Evolutionary conservation across 164 flowering plant genomes (phyloP), one percentile per base, ranked within the genome.

Genomic region (Amborella trichopoda): DNA sequence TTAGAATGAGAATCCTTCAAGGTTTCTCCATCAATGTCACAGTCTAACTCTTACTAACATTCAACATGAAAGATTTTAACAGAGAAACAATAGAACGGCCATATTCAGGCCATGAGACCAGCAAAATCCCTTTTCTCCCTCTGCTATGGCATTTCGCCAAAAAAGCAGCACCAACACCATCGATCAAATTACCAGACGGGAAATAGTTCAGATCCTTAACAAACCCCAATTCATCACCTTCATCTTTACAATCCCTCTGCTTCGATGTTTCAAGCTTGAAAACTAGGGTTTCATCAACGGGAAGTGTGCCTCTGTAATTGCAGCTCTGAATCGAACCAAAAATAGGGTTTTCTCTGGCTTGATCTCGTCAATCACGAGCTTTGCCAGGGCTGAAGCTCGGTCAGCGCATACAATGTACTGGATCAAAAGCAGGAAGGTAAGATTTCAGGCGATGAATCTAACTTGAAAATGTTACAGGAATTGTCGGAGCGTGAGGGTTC

Each of bases 111-210:
- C 59, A 55, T 2, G 59, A 26, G 4, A 55, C 34, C 13, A 23
- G 25, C 52, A 55, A 23, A 10, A 33, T 48, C 27, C 59, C 59
- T 48, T 40, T 55, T 18, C 39, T 38, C 32, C 41, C 41, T 40
- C 37, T 26, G 32, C 47, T 32, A 47, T 55, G 53, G 40, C 59
- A 55, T 14, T 26, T 46, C 6, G 40, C 52, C 38, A 55, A 19
- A 3, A 55, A 11, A 5, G 59, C 46, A 5, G 59, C 59, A 2
- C 30, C 59, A 6, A 48, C 24, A 21, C 59, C 53, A 9, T 55
- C 59, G 13, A 48, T 40, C 46, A 55, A 50, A 28, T 53, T 55
- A 3, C 59, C 59, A 17, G 59, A 55, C 1, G 59, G 53, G 11
- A 48, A 55, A 21, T 47, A 48, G 14, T 40, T 50, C 47, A 55